Evolutionary conservation across 352 stramenopile species (phyloP).

Genomic region (Pythium grandisporangium): DNA sequence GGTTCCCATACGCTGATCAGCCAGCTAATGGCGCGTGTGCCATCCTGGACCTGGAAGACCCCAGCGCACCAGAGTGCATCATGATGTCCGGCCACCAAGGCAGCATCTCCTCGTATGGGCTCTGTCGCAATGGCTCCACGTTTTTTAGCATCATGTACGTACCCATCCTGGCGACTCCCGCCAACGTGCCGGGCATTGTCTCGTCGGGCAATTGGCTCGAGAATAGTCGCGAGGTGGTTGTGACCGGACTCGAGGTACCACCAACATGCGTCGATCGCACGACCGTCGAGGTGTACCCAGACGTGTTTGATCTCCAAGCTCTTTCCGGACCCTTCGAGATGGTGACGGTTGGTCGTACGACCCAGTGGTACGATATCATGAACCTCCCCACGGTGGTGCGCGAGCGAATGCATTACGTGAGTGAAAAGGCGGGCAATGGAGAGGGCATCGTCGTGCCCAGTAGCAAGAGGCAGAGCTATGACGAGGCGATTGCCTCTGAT

Average conservation of each 20-base stretch:
- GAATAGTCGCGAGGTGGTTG: constrained; percentile 19
- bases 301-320: not conserved
- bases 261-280: constrained; percentile 3
- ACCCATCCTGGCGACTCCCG: no score
- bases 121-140: no score
- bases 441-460: constrained; percentile 19
- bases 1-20: no score
- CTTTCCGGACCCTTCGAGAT: constrained; percentile 3
- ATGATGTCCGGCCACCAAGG: no score
- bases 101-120: no score
- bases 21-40: no score
- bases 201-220: no score
- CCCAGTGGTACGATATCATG: constrained; percentile 25
- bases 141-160: no score
- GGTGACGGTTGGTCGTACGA: constrained; percentile 5
- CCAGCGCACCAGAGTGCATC: no score
- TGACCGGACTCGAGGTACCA: constrained; percentile 13
- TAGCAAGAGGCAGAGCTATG: constrained; percentile 23
- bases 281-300: not conserved
- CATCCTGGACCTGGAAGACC: no score
- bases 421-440: constrained; percentile 10
- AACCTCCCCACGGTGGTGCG: constrained; percentile 13
- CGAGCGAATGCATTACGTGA: constrained; percentile 19
- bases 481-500: constrained; percentile 21
- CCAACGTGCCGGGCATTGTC: no score